Base-by-base conservation (phyloP, 164 flowering plant species). In the Piper betle region DNA sequence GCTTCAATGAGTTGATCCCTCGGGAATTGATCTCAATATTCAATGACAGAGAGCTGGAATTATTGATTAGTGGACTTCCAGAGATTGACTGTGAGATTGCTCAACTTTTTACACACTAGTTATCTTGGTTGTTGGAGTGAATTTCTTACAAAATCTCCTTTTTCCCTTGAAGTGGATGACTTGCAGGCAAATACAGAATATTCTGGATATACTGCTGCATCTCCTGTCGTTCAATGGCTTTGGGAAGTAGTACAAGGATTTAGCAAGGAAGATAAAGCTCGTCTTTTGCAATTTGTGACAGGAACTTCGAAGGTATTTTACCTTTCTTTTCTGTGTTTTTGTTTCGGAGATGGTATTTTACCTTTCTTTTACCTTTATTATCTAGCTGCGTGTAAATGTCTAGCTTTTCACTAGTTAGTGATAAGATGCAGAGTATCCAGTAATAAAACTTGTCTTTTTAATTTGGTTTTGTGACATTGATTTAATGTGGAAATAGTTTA, bases 231-330 rank as follows among this genome's bases (percentile, higher is more conserved):
- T 64, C 91, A 84, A 42, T 91, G 98, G 95, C 88, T 91, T 72
- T 91, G 98, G 96, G 98, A 92, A 69, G 90, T 85, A 48, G 93
- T 83, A 20, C 78, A 78, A 71, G 73, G 79, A 53, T 88, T 92
- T 61, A 87, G 66, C 77, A 92, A 92, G 74, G 98, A 92, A 79
- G 98, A 92, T 71, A 85, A 72, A 85, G 98, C 96, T 19, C 80
- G 96, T 71, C 75, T 92, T 52, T 79, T 92, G 55, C 98, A 92
- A 71, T 92, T 92, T 75, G 96, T 92, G 12, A 92, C 98, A 33
- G 98, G 98, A 72, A 92, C 98, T 37, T 92, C 98, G 25, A 92
- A 92, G 98, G 98, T 92, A 66, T 62, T 25, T 39, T 4, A 19
- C 15, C 3, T 25, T 39, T 53, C n/a, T 25, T 3, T 16, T 25